phyloP scores from a whole-genome alignment of 2,329 filamentous ascomycete species.

The Fonsecaea multimorphosa region DNA sequence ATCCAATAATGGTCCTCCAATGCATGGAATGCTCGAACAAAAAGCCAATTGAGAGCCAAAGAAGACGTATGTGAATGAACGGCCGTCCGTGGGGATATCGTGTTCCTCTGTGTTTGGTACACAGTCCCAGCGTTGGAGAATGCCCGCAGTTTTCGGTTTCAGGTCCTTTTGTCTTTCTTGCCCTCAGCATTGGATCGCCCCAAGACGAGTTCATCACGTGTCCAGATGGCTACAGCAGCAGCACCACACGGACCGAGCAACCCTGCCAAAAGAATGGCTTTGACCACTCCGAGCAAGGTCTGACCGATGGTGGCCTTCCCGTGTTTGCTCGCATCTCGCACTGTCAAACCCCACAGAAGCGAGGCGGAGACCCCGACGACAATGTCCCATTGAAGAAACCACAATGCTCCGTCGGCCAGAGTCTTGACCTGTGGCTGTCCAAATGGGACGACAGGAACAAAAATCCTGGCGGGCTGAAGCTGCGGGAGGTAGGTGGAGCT shows the following conservation, averaged over 20 bases:
- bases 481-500: slow-evolving; percentile 42
- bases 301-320: slow-evolving; percentile 41
- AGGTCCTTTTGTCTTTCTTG: slow-evolving; percentile 40
- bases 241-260: slow-evolving; percentile 54
- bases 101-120: neutral
- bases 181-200: slow-evolving; percentile 43
- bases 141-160: neutral
- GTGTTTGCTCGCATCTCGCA: slow-evolving; percentile 45
- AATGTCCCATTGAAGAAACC: slow-evolving; percentile 59
- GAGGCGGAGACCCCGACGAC: slow-evolving; percentile 51
- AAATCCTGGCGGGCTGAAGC: slow-evolving; percentile 50
- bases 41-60: neutral
- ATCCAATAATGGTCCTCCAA: neutral
- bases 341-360: slow-evolving; percentile 53
- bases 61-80: neutral
- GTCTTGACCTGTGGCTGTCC: slow-evolving; percentile 42
- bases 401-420: slow-evolving; percentile 51
- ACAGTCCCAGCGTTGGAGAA: neutral
- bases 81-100: neutral
- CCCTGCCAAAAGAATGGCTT: slow-evolving; percentile 46
- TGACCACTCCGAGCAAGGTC: slow-evolving; percentile 43
- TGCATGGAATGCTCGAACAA: neutral
- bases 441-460: slow-evolving; percentile 46
- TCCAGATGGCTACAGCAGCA: slow-evolving; percentile 56
- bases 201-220: slow-evolving; percentile 55